Evolutionary conservation across 345 rosid species (phyloP), one percentile per base, ranked within the genome.

Genomic region (Gossypium herbaceum): DNA sequence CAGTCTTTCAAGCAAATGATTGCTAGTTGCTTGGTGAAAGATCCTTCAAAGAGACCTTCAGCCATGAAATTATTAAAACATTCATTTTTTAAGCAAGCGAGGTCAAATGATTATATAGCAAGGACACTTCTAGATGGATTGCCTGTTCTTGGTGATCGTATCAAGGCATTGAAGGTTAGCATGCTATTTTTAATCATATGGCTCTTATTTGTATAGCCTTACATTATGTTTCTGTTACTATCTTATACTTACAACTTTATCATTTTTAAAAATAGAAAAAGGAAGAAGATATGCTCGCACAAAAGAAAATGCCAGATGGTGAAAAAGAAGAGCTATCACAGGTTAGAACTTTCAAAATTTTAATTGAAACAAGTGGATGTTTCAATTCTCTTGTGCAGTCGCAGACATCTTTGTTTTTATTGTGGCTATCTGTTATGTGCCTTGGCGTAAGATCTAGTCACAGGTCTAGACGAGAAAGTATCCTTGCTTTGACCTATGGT

Each of bases 1-100:
- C 84, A 93, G 99, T 93, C 97, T 74, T 95, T 95, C 82, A 95
- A 95, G 89, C 99, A 95, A 82, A 95, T 95, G 99, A 93, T 89
- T 74, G 99, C 99, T 34, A 95, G 97, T 78, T 95, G 99, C 86
- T 87, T 95, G 85, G 97, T 93, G 27, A 95, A 95, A 86, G 99
- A 95, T 83, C 99, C 98, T 72, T 84, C 90, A 22, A 95, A 95
- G 85, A 87, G 98, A 76, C 99, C 98, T 54, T 87, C 99, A 44
- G 92, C 97, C 24, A 88, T 83, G 77, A 95, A 91, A 77, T 82
- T 95, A 79, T 68, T 89, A 56, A 95, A 86, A 84, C 98, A 95
- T 84, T 84, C 97, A n/a, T 95, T 95, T 85, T 95, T 95, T 83
- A 95, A 82, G 88, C 99, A 95, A 89, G 98, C 96, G 0, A 85